Evolutionary conservation across 1,139 yeast genomes (phyloP).

Genomic region (Magnusiomyces suaveolens): DNA sequence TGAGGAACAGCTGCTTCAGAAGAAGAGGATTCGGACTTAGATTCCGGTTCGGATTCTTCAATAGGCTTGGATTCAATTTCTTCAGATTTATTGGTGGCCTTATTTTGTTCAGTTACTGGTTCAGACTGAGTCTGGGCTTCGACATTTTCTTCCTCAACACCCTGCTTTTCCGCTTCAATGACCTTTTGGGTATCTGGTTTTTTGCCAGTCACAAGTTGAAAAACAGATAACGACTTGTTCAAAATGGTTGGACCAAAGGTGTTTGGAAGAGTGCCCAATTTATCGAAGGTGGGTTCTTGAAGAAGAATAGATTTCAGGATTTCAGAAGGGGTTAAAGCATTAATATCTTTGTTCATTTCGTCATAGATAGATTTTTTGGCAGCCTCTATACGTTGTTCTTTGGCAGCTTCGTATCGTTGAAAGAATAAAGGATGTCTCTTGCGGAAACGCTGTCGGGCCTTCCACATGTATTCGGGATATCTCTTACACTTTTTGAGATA

Average conservation of each 20-base stretch:
- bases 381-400: slow-evolving; percentile 18
- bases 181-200: slow-evolving; percentile 10
- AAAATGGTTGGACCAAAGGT: slow-evolving; percentile 18
- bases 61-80: slow-evolving; percentile 11
- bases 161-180: slow-evolving; percentile 7
- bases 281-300: slow-evolving; percentile 32
- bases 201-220: slow-evolving; percentile 24
- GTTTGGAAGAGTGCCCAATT: slow-evolving; percentile 21
- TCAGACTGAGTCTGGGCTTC: slow-evolving; percentile 5
- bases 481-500: slow-evolving; percentile 51
- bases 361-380: slow-evolving; percentile 29
- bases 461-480: slow-evolving; percentile 53
- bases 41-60: slow-evolving; percentile 9
- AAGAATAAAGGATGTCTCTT: slow-evolving; percentile 37
- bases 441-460: slow-evolving; percentile 36
- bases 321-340: slow-evolving; percentile 28
- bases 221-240: slow-evolving; percentile 22
- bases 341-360: slow-evolving; percentile 29
- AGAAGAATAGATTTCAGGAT: slow-evolving; percentile 36
- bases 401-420: slow-evolving; percentile 24
- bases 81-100: slow-evolving; percentile 6
- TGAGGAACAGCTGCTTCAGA: slow-evolving; percentile 8
- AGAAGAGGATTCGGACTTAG: slow-evolving; percentile 9
- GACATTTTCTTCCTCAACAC: slow-evolving; percentile 8
- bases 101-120: slow-evolving; percentile 7